phyloP scores from a whole-genome alignment of 306 rosid genomes.

The Corylus avellana region DNA sequence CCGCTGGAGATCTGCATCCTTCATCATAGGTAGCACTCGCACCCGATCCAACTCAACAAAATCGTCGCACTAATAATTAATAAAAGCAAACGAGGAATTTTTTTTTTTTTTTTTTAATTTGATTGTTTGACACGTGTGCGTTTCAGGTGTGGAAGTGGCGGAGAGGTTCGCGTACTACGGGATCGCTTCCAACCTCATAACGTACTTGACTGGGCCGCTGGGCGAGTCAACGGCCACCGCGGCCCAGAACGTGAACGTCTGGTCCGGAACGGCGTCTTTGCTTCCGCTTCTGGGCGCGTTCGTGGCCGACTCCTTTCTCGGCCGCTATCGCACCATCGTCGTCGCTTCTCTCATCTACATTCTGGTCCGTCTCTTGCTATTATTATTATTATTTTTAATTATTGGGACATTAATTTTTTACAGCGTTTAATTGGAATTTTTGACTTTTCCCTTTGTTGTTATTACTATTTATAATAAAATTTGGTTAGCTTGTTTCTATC shows the following conservation, averaged over 20 bases:
- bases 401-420: too few relatives aligned
- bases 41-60: too few relatives aligned
- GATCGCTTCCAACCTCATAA: constrained; percentile 44
- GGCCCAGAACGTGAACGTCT: constrained; percentile 49
- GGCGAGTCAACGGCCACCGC: constrained; percentile 53
- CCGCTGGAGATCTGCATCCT: constrained; percentile 48
- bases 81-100: too few relatives aligned
- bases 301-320: constrained; percentile 45
- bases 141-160: constrained; percentile 47
- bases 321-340: constrained; percentile 44
- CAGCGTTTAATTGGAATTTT: too few relatives aligned
- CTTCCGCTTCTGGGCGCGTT: constrained; percentile 47
- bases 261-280: constrained; percentile 53
- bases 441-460: too few relatives aligned
- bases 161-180: constrained; percentile 66
- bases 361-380: constrained; percentile 24
- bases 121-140: neutral
- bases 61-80: too few relatives aligned
- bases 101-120: too few relatives aligned
- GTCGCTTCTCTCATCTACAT: constrained; percentile 37
- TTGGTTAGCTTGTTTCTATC: too few relatives aligned
- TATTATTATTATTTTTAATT: too few relatives aligned
- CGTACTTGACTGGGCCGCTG: constrained; percentile 52
- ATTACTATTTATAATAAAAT: too few relatives aligned
- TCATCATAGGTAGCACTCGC: constrained; percentile 36